Base-by-base conservation (phyloP, 345 rosid species). In the Salix koriyanagi region DNA sequence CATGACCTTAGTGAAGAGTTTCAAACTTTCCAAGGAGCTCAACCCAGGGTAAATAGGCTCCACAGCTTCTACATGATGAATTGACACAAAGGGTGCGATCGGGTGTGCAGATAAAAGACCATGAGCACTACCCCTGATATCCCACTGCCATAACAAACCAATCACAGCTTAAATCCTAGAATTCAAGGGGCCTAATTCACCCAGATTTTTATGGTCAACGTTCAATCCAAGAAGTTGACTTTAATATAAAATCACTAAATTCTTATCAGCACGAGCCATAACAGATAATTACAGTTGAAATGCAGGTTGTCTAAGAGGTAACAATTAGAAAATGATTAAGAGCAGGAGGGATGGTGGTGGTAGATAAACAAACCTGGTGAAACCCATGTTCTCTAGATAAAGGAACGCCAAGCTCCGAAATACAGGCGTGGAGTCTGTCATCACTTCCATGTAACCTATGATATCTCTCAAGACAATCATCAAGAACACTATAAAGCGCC, bases 371-470 rank as follows among this genome's bases (percentile, higher is more conserved):
- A 71, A 92, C 98, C 95, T 92, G 99, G 73, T 94, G 99, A 83
- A 94, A 94, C 36, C 99, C 99, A 50, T 78, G 88, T 78, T 95
- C 99, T 78, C 84, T 89, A 6, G 96, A 84, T 69, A 95, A 78
- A 74, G 99, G 97, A 84, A 95, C 86, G 15, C 99, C 97, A 0
- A 95, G 91, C 77, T 95, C 99, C 0, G 97, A 85, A 78, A 92
- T 93, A 80, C 99, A 95, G 66, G 99, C 97, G 39, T 91, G 97
- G 15, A 95, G 89, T 4, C 99, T 89, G 84, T 95, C 99, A 79
- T 92, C 98, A 75, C 97, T 92, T 9, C 98, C 98, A 70, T 94
- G 91, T 21, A 92, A 85, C 77, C 87, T 89, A 0, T 94, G 97
- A 65, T 94, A 94, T 77, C 97, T 84, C 73, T 90, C 92, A 23